Evolutionary conservation across 2,329 filamentous ascomycete genomes (phyloP).

Genomic region (Talaromyces marneffei): DNA sequence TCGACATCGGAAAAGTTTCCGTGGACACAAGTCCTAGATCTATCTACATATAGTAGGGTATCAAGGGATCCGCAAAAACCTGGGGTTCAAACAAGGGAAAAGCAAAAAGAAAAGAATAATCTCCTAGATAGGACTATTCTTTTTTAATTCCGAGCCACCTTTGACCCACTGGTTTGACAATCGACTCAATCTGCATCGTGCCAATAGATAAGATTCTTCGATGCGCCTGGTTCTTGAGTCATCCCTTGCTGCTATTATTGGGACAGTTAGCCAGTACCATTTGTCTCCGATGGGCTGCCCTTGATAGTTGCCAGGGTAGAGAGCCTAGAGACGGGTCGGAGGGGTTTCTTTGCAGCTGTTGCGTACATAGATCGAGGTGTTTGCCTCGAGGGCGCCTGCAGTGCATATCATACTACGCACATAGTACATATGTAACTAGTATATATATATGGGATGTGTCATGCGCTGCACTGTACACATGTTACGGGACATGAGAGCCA

Average conservation of each 20-base stretch:
- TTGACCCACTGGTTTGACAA: neutral
- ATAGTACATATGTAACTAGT: too few relatives aligned
- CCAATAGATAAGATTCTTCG: constrained; percentile 1
- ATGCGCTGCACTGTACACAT: constrained; percentile 12
- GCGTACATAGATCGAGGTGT: neutral
- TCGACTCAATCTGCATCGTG: constrained; percentile 1
- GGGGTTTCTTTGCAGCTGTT: neutral
- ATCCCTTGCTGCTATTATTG: neutral
- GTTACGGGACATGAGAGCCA: constrained; percentile 9
- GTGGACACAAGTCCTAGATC: neutral
- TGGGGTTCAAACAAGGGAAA: neutral
- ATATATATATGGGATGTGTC: neutral
- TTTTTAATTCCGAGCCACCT: neutral
- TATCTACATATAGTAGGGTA: neutral
- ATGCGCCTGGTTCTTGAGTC: neutral
- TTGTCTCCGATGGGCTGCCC: neutral
- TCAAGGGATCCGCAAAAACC: neutral
- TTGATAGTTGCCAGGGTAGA: constrained; percentile 2
- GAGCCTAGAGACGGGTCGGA: neutral
- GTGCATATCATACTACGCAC: constrained; percentile 1
- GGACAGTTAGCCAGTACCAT: neutral
- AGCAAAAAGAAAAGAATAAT: neutral
- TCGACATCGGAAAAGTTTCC: neutral
- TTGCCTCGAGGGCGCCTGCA: constrained; percentile 2
- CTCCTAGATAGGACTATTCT: neutral